phyloP scores from a whole-genome alignment of 257 asterid genomes.

The Penstemon newberryi region DNA sequence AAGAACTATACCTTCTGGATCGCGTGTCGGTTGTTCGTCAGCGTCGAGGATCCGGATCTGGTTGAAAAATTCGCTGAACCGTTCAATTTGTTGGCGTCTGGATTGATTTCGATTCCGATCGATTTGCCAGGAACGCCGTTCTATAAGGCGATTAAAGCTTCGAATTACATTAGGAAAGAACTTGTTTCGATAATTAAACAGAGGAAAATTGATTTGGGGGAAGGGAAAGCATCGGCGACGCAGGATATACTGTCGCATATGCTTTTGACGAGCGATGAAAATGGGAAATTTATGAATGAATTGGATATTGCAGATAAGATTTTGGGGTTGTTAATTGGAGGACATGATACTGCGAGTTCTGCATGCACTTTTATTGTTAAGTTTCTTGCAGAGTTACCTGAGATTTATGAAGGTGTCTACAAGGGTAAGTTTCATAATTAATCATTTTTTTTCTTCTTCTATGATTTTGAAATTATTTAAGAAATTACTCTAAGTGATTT shows the following conservation, averaged over 20 bases:
- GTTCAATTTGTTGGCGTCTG: conserved; percentile 41
- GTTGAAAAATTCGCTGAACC: conserved; percentile 43
- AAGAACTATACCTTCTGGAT: conserved; percentile 56
- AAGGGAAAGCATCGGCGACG: conserved; percentile 43
- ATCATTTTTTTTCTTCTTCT: background rate
- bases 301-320: conserved; percentile 49
- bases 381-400: conserved; percentile 47
- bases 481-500: too few relatives aligned
- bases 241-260: conserved; percentile 53
- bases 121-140: conserved; percentile 65
- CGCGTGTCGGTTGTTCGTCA: conserved; percentile 46
- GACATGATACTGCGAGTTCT: conserved; percentile 58
- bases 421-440: conserved; percentile 29
- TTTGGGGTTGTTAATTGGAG: conserved; percentile 49
- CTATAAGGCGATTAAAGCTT: conserved; percentile 47
- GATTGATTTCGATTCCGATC: conserved; percentile 49
- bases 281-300: conserved; percentile 44
- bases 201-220: conserved; percentile 43
- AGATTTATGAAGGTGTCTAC: conserved; percentile 42
- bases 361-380: conserved; percentile 50
- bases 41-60: conserved; percentile 49
- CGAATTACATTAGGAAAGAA: conserved; percentile 44
- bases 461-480: background rate
- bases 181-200: conserved; percentile 41
- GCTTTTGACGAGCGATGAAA: conserved; percentile 44